These are phyloP conservation scores for Xylariaceae sp. DNA, from an alignment of 2,329 filamentous ascomycete species.

Conservation along the genomic window DNA sequence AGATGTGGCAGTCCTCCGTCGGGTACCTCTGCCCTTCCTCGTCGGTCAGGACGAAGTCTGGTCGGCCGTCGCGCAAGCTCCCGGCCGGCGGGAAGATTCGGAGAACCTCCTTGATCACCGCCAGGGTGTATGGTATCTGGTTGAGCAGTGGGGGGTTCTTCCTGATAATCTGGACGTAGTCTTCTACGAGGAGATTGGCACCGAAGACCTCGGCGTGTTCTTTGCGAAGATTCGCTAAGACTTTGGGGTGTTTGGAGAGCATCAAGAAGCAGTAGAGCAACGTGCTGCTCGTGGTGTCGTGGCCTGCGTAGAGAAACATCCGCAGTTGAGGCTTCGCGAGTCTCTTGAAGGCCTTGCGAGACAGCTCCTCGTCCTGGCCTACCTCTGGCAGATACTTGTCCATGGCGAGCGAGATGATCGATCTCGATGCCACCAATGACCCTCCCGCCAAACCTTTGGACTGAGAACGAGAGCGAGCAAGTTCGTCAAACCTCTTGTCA, in stretches of 20 bases:
- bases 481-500: conserved; percentile 20
- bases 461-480: neutral
- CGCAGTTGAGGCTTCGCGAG: conserved; percentile 18
- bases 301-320: conserved; percentile 49
- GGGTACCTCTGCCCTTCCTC: conserved; percentile 33
- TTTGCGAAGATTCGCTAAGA: conserved; percentile 18
- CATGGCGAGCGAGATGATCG: conserved; percentile 19
- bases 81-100: conserved; percentile 41
- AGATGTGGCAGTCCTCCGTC: conserved; percentile 18
- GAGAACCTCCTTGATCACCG: conserved; percentile 34
- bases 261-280: conserved; percentile 45
- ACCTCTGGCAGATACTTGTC: conserved; percentile 17
- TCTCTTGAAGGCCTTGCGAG: conserved; percentile 12
- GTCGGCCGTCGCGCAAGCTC: conserved; percentile 32
- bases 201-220: conserved; percentile 25
- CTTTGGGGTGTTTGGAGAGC: conserved; percentile 22
- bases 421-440: conserved; percentile 7
- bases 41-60: conserved; percentile 32
- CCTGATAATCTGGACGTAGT: conserved; percentile 27
- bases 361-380: conserved; percentile 3
- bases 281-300: conserved; percentile 59
- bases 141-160: conserved; percentile 25
- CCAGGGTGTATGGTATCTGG: conserved; percentile 30
- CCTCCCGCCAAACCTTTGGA: neutral
- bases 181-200: neutral